phyloP scores from a whole-genome alignment of 2,329 filamentous ascomycete genomes.

The Leptographium flavum region DNA sequence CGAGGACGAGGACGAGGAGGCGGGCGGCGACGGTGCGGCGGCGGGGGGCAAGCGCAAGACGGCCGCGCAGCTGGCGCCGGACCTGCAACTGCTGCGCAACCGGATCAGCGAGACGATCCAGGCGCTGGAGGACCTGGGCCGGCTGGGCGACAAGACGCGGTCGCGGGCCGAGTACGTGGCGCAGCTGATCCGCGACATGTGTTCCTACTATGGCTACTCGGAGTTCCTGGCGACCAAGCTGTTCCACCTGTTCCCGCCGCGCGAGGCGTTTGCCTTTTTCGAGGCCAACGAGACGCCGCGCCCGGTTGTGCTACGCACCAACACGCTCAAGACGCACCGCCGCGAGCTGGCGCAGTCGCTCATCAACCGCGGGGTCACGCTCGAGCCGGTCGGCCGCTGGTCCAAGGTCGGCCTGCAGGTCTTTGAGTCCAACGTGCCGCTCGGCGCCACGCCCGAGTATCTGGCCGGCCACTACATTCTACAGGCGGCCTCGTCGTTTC shows the following conservation, averaged over 20 bases:
- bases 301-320: slow-evolving; percentile 91
- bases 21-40: slow-evolving; percentile 27
- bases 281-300: slow-evolving; percentile 91
- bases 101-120: slow-evolving; percentile 89
- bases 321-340: slow-evolving; percentile 68
- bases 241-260: slow-evolving; percentile 78
- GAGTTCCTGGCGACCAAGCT: slow-evolving; percentile 92
- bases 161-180: slow-evolving; percentile 79
- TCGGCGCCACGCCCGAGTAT: slow-evolving; percentile 94
- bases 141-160: slow-evolving; percentile 62
- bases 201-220: slow-evolving; percentile 93
- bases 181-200: slow-evolving; percentile 81
- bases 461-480: slow-evolving; percentile 95
- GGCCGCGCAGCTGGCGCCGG: slow-evolving; percentile 63
- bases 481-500: slow-evolving; percentile 89
- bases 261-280: slow-evolving; percentile 95
- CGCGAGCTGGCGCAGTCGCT: slow-evolving; percentile 79
- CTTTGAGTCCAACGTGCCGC: slow-evolving; percentile 73
- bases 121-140: slow-evolving; percentile 77
- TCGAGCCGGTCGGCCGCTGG: slow-evolving; percentile 97
- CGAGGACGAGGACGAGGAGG: slow-evolving; percentile 4
- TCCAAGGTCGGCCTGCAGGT: slow-evolving; percentile 94
- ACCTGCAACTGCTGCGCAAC: slow-evolving; percentile 75
- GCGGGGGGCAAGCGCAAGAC: slow-evolving; percentile 45
- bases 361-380: slow-evolving; percentile 89